These are phyloP conservation scores for Begonia loranthoides DNA, from an alignment of 306 rosid species.

Conservation along the genomic window DNA sequence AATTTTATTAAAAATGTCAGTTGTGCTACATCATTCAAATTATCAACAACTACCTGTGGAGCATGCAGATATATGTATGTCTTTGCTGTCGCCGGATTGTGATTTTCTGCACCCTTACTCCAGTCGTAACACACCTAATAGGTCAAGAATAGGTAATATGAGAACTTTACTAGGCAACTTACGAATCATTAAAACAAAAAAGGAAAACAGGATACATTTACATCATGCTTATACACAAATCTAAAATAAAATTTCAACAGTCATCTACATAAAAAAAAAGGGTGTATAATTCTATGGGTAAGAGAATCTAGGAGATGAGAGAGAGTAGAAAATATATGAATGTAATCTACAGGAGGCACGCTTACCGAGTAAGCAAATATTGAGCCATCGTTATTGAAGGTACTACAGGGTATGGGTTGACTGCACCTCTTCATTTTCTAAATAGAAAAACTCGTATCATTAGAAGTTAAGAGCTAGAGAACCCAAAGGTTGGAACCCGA, in stretches of 20 bases:
- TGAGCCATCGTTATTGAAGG: slow-evolving; percentile 87
- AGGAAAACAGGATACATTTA: neutral
- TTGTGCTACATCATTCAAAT: neutral
- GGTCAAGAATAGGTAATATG: neutral
- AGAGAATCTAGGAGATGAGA: neutral
- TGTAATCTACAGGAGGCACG: slow-evolving; percentile 8
- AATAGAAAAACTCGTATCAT: slow-evolving; percentile 7
- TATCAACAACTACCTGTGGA: slow-evolving; percentile 38
- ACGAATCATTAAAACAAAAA: neutral
- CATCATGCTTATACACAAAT: no score
- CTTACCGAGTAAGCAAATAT: slow-evolving; percentile 59
- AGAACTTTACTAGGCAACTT: neutral
- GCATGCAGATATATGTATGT: slow-evolving; percentile 50
- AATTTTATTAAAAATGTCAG: neutral
- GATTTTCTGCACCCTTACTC: slow-evolving; percentile 91
- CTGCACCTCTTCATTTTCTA: slow-evolving; percentile 83
- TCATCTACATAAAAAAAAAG: neutral
- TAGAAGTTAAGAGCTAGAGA: neutral
- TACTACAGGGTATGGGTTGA: slow-evolving; percentile 83
- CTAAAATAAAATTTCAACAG: no score
- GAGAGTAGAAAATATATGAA: neutral
- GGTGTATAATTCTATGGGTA: neutral
- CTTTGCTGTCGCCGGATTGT: slow-evolving; percentile 69
- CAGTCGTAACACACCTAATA: slow-evolving; percentile 78
- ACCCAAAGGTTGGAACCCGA: no score